Evolutionary conservation across 352 stramenopile genomes (phyloP), one percentile per base, ranked within the genome.

Genomic region (Globisporangium radiosum): DNA sequence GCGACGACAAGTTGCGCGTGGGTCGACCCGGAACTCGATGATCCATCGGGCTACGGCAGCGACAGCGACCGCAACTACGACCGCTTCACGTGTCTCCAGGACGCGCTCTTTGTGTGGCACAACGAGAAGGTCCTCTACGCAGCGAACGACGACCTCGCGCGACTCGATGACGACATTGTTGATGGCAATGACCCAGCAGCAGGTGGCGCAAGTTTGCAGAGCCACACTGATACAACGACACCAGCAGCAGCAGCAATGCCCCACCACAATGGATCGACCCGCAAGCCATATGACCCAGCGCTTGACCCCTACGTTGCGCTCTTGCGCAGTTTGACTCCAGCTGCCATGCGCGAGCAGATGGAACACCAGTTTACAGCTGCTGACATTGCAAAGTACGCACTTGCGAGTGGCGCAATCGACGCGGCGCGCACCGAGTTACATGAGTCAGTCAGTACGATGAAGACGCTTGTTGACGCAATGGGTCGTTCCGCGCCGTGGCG

Each of bases 31-130:
- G 69, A 82, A 43, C 59, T 70, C 44, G 67, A 78, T 19, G 72
- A 85, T 13, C 59, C 76, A 47, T 68, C 80, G n/a, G 70, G 67
- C 42, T 70, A 73, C 33, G 54, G 60, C 14, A 69, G 68, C 52
- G 60, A 76, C 45, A 56, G 55, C 6, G 75, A 84, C 33, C 72
- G 75, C 52, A 88, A 80, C 6, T 92, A 92, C 58, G 81, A 92
- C 69, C 89, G 88, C 53, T 92, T 90, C 42, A 92, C 82, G 11
- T 92, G 82, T 62, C 69, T 92, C 9, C 82, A 92, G 65, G 82
- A 92, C 47, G 82, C 79, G 4, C 59, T 92, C 42, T 76, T 73
- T 17, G 75, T 90, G 54, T 92, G 82, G 82, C 82, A 92, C 52
- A 79, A 85, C 10, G 55, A 73, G 38, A 72, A 63, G 3, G 58